Conservation (phyloP, 192 early-diverging fungal species). For the Coemansia sp. region DNA sequence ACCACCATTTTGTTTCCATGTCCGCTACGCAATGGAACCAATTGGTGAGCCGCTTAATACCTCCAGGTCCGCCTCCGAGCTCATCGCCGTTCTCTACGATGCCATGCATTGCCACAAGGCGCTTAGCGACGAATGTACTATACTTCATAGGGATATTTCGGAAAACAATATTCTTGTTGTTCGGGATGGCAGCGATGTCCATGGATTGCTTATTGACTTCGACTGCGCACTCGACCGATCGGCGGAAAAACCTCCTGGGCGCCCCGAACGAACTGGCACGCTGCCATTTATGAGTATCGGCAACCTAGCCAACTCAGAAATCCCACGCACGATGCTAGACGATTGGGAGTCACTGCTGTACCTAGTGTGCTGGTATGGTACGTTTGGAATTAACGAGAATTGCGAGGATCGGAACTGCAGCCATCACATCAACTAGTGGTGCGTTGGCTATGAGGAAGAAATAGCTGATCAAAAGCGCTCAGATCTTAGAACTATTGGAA, state of each 20-base stretch:
- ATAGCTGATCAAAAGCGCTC: neutral
- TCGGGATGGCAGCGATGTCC: neutral
- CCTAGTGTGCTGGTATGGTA: constrained; percentile 17
- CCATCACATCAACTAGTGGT: neutral
- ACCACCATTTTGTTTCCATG: constrained; percentile 2
- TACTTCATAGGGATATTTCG: constrained; percentile 8
- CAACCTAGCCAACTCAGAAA: neutral
- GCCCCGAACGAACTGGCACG: constrained; percentile 7
- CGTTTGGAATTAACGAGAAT: constrained; percentile 12
- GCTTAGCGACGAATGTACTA: neutral
- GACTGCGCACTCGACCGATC: constrained; percentile 11
- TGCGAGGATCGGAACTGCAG: neutral
- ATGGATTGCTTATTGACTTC: constrained; percentile 9
- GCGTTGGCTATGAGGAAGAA: neutral
- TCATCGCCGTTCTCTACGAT: constrained; percentile 4
- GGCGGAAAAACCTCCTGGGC: neutral
- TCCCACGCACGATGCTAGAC: constrained; percentile 10
- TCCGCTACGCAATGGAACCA: constrained; percentile 9
- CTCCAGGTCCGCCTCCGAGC: neutral
- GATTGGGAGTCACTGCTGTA: constrained; percentile 1
- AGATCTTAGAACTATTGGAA: neutral
- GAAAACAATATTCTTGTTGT: constrained; percentile 10
- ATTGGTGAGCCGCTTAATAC: constrained; percentile 1
- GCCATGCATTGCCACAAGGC: constrained; percentile 5
- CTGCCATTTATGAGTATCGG: constrained; percentile 12